phyloP scores from a whole-genome alignment of 495 filamentous ascomycete genomes.

The Trichocladium uniseriatum region DNA sequence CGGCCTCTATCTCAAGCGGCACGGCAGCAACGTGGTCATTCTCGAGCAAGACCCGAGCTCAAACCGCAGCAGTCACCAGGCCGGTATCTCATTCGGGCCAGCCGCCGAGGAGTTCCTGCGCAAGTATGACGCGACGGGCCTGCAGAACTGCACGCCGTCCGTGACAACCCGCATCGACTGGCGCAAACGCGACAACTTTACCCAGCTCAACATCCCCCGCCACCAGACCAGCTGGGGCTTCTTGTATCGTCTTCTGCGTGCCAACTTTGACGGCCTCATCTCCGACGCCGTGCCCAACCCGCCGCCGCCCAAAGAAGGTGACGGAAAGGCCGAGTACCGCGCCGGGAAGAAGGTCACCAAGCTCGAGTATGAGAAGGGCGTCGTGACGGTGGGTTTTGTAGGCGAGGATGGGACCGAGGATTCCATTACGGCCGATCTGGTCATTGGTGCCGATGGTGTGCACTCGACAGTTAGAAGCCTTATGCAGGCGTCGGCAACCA shows the following conservation, averaged over 20 bases:
- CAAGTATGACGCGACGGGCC: slow-evolving; percentile 15
- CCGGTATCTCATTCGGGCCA: slow-evolving; percentile 37
- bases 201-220: slow-evolving; percentile 9
- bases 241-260: slow-evolving; percentile 39
- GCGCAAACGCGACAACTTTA: slow-evolving; percentile 3
- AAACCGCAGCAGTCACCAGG: slow-evolving; percentile 37
- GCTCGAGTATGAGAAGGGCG: slow-evolving; percentile 23
- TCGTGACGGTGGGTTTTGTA: slow-evolving; percentile 23
- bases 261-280: slow-evolving; percentile 40
- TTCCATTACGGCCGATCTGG: slow-evolving; percentile 30
- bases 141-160: not conserved
- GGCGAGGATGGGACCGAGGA: slow-evolving; percentile 8
- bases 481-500: slow-evolving; percentile 26
- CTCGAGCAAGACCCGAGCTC: slow-evolving; percentile 36
- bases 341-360: slow-evolving; percentile 32
- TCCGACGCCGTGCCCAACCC: slow-evolving; percentile 19
- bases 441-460: slow-evolving; percentile 45
- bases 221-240: slow-evolving; percentile 40
- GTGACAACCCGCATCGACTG: slow-evolving; percentile 1
- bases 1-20: slow-evolving; percentile 33
- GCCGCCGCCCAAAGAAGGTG: slow-evolving; percentile 14
- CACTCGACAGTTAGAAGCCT: slow-evolving; percentile 39
- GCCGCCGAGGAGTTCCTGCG: slow-evolving; percentile 10
- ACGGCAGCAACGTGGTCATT: slow-evolving; percentile 35
- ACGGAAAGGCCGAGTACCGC: slow-evolving; percentile 31